Percentiles rank a stretch among this genome's conserved stretches.
Conservation (phyloP, 768 basidiomycete species). For the Hygrocybe coccinea region DNA sequence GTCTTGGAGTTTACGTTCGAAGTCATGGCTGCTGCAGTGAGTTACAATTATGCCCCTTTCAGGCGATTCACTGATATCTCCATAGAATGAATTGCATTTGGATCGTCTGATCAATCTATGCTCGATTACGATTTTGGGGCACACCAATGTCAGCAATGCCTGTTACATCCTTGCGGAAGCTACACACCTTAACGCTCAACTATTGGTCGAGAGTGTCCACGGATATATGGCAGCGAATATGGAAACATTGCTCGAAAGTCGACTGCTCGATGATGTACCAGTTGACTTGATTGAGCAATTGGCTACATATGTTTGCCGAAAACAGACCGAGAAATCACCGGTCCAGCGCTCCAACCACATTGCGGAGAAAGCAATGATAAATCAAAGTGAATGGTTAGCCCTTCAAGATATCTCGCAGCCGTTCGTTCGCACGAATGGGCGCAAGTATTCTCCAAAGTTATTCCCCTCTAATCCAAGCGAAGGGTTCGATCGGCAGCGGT, state of each 20-base stretch:
- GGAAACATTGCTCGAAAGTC: constrained; percentile 79
- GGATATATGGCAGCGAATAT: constrained; percentile 78
- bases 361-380: constrained; percentile 50
- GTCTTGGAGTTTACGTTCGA: constrained; percentile 83
- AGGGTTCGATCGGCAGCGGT: constrained; percentile 11
- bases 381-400: constrained; percentile 66
- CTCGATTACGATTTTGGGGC: constrained; percentile 65
- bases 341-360: constrained; percentile 55
- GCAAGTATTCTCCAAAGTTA: constrained; percentile 15
- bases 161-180: constrained; percentile 80
- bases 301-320: constrained; percentile 46
- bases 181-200: constrained; percentile 63
- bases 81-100: constrained; percentile 82
- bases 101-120: constrained; percentile 81
- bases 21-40: constrained; percentile 78
- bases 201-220: constrained; percentile 67
- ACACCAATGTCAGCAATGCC: constrained; percentile 69
- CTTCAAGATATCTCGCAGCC: constrained; percentile 62
- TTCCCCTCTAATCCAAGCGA: constrained; percentile 7
- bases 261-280: constrained; percentile 74
- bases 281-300: constrained; percentile 63
- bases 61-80: not conserved
- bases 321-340: constrained; percentile 65
- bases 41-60: constrained; percentile 18
- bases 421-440: constrained; percentile 33